These are phyloP conservation scores for Wickerhamia fluorescens DNA, from an alignment of 805 yeast genomes.

Conservation along the genomic window DNA sequence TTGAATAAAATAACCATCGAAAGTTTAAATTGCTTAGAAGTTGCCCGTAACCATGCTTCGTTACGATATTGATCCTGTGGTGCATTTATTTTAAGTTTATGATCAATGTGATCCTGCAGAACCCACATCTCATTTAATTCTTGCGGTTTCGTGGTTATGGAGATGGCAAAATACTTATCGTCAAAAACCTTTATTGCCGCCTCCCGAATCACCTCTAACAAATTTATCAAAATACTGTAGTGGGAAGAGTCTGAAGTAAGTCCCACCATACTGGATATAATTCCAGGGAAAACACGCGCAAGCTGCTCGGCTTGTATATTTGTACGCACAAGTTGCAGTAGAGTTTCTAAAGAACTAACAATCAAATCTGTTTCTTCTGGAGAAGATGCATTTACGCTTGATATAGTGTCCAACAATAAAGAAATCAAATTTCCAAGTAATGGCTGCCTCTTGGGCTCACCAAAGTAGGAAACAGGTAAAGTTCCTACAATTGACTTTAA, in stretches of 20 bases:
- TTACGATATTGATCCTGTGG: too few relatives aligned
- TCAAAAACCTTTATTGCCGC: too few relatives aligned
- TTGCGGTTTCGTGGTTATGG: too few relatives aligned
- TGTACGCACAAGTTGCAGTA: constrained; percentile 9
- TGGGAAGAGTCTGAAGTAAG: constrained; percentile 15
- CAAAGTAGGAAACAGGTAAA: constrained; percentile 16
- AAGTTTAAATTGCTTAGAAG: constrained; percentile 30
- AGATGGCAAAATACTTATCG: constrained; percentile 16
- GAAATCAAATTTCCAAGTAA: constrained; percentile 24
- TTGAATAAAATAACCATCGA: constrained; percentile 27
- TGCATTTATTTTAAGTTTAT: too few relatives aligned
- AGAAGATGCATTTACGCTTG: constrained; percentile 5
- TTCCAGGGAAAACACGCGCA: constrained; percentile 35
- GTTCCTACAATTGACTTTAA: constrained; percentile 9
- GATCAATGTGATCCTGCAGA: too few relatives aligned
- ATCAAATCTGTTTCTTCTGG: constrained; percentile 13
- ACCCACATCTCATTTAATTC: too few relatives aligned
- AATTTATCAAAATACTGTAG: constrained; percentile 17
- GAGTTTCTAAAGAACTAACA: constrained; percentile 7
- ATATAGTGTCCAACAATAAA: constrained; percentile 14
- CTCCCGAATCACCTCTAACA: too few relatives aligned
- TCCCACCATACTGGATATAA: constrained; percentile 25
- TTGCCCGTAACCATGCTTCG: constrained; percentile 30
- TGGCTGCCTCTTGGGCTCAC: constrained; percentile 13
- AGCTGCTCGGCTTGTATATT: constrained; percentile 23